Base-by-base conservation (phyloP, 2,329 filamentous ascomycete species). In the Calonectria honghensis region DNA sequence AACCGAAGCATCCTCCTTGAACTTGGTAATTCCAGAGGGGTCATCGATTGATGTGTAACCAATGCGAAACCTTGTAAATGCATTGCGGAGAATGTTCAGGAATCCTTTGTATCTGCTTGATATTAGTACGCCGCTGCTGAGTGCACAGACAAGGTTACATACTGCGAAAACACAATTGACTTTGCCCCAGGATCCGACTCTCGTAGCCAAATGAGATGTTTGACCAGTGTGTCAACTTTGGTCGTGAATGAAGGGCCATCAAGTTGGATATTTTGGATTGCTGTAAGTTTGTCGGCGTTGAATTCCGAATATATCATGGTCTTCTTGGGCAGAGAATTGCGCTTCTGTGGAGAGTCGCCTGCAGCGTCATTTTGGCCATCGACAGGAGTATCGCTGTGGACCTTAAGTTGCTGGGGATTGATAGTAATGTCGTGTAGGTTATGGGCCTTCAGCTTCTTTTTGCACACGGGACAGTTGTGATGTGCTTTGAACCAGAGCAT, bases 141-240 rank as follows among this genome's bases (percentile, higher is more conserved):
- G 6, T 16, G 18, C 31, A 18, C 16, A 41, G 31, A 41, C 37
- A 4, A 29, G 57, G 37, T 32, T 35, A 79, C 84, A 63, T 80
- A 90, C 85, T 98, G 96, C 1, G 95, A 97, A 84, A 98, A 99
- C n/a, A 98, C 90, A 82, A 99, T 94, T 0, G 95, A 94, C 83
- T 98, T 98, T 13, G 95, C 92, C 0, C 95, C 95, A 0, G 95
- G 95, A 78, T 98, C 96, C 63, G 94, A 92, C 78, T 94, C 89
- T 3, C 96, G 92, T 27, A 98, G 89, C 95, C 95, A 98, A 20
- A 98, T 85, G 3, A 98, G 85, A 83, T 98, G 97, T 3, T 95
- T 91, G 35, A 93, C 90, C 3, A 96, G 86, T 0, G 92, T 97
- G 83, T 98, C 96, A 24, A 98, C 93, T 84, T 98, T 99, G 0